Conservation (phyloP, 257 asterid species). For the Jacaranda copaia region DNA sequence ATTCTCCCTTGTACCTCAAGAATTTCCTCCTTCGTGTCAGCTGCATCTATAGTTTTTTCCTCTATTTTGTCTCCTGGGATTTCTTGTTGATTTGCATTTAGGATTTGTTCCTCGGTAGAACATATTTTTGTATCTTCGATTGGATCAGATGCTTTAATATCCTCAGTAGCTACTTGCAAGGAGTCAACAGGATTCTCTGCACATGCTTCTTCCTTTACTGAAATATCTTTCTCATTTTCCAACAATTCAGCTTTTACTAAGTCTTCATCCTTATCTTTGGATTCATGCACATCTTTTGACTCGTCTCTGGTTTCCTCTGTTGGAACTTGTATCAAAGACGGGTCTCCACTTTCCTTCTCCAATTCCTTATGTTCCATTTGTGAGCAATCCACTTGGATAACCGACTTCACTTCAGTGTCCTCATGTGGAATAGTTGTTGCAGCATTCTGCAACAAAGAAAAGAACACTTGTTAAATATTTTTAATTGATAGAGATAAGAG, state of each 20-base stretch:
- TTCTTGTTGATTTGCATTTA: slow-evolving; percentile 25
- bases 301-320: slow-evolving; percentile 8
- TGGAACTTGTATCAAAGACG: slow-evolving; percentile 32
- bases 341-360: slow-evolving; percentile 20
- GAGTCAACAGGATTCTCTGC: slow-evolving; percentile 26
- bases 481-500: neutral
- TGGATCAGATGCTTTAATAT: neutral
- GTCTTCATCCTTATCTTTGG: too few species aligned
- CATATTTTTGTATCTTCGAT: slow-evolving; percentile 11
- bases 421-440: slow-evolving; percentile 26
- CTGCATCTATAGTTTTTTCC: slow-evolving; percentile 36
- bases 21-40: slow-evolving; percentile 21
- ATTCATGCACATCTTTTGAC: too few species aligned
- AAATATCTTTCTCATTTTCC: too few species aligned
- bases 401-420: slow-evolving; percentile 22
- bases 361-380: slow-evolving; percentile 17
- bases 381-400: slow-evolving; percentile 26
- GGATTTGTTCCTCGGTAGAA: slow-evolving; percentile 17
- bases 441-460: slow-evolving; percentile 33
- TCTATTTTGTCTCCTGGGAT: slow-evolving; percentile 22
- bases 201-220: slow-evolving; percentile 29
- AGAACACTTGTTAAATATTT: neutral
- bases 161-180: neutral
- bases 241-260: too few species aligned
- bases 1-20: slow-evolving; percentile 16